A percentile compares a stretch with the other conserved stretches of the same genome.
Conservation (phyloP, 2,329 filamentous ascomycete species). For the Aspergillus pseudoglaucus region DNA sequence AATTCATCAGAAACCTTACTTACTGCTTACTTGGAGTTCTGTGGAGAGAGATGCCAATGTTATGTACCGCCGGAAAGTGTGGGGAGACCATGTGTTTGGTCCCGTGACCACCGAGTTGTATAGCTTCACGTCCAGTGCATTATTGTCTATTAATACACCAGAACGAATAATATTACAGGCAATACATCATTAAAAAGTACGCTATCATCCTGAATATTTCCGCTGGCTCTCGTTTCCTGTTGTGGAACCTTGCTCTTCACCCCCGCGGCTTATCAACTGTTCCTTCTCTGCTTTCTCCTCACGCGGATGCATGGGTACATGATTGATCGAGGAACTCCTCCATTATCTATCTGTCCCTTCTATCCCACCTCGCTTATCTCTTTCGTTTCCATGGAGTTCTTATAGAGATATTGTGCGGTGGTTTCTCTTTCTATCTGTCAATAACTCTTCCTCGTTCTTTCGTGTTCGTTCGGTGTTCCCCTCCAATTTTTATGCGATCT, state of each 20-base stretch:
- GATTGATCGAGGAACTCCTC: neutral
- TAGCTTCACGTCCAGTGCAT: neutral
- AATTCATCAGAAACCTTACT: too few relatives aligned
- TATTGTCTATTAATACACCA: neutral
- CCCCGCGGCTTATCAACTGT: neutral
- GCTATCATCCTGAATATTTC: neutral
- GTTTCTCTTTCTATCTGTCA: neutral
- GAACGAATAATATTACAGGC: neutral
- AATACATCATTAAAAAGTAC: neutral
- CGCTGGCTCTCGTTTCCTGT: neutral
- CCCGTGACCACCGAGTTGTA: neutral
- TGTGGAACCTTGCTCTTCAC: neutral
- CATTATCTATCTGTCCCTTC: neutral
- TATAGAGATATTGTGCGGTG: neutral
- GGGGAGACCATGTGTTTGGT: neutral
- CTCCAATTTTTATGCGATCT: neutral
- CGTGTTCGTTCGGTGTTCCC: neutral
- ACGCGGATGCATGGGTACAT: neutral
- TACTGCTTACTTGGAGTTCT: too few relatives aligned
- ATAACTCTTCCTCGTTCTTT: neutral
- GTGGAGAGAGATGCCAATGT: too few relatives aligned
- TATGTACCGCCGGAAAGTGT: too few relatives aligned
- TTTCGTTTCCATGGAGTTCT: neutral
- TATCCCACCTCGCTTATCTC: neutral
- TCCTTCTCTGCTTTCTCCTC: neutral